A percentile compares a stretch with the other conserved stretches of the same genome.
Conservation (phyloP, 1,284 basidiomycete species). For the Porodaedalea pini region DNA sequence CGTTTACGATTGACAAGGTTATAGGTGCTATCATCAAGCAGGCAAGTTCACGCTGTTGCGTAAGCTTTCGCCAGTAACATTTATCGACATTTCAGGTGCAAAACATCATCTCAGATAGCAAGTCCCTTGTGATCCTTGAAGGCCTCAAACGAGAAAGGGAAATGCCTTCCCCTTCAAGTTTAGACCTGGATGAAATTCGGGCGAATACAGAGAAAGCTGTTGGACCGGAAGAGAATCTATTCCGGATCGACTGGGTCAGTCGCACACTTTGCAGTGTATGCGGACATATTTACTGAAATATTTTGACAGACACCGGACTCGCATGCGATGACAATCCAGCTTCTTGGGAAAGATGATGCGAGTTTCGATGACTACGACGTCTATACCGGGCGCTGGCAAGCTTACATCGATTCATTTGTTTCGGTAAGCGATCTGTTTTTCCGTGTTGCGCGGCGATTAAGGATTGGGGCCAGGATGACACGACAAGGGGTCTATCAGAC, state of each 20-base stretch:
- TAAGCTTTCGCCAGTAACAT: not conserved
- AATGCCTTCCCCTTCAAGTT: constrained; percentile 58
- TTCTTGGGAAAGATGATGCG: constrained; percentile 87
- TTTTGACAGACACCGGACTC: constrained; percentile 58
- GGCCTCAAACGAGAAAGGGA: constrained; percentile 78
- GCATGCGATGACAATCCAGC: constrained; percentile 76
- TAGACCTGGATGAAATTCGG: constrained; percentile 84
- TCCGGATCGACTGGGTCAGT: constrained; percentile 88
- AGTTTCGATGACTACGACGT: constrained; percentile 84
- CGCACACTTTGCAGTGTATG: not conserved
- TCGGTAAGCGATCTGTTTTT: constrained; percentile 48
- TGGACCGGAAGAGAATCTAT: constrained; percentile 88
- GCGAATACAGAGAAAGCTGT: constrained; percentile 81
- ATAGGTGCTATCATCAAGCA: constrained; percentile 87
- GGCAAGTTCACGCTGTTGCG: constrained; percentile 38
- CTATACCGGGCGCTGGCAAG: constrained; percentile 79
- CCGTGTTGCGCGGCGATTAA: not conserved
- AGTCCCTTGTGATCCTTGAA: constrained; percentile 82
- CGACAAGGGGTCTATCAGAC: constrained; percentile 47
- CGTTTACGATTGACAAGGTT: constrained; percentile 93
- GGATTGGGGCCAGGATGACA: constrained; percentile 39
- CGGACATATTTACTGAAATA: not conserved
- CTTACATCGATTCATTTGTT: constrained; percentile 87
- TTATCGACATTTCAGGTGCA: constrained; percentile 53
- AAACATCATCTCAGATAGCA: constrained; percentile 71